Conservation (phyloP, 345 rosid species). For the Syzygium aqueum region DNA sequence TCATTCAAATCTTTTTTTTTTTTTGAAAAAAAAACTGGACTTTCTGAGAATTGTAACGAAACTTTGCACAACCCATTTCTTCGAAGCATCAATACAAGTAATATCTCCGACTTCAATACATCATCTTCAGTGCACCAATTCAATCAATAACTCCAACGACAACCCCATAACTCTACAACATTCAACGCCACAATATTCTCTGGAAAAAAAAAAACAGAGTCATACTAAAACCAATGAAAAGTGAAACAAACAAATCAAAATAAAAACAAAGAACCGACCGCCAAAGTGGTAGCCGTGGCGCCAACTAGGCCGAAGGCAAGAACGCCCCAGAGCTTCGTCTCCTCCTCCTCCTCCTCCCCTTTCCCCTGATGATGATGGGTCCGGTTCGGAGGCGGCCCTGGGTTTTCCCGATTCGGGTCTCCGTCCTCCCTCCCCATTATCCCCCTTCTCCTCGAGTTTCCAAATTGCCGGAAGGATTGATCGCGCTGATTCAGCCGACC, state of each 20-base stretch:
- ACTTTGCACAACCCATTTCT: not conserved
- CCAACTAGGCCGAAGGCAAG: conserved; percentile 68
- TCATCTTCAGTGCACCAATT: not conserved
- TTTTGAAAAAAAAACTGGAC: not conserved
- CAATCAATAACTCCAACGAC: not conserved
- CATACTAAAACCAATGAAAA: not conserved
- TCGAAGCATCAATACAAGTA: not conserved
- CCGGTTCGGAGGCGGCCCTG: not conserved
- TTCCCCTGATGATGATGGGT: not conserved
- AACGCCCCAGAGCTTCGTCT: conserved; percentile 65
- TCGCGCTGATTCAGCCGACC: not conserved
- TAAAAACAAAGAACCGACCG: conserved; percentile 19
- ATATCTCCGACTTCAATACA: not conserved
- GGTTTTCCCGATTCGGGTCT: not conserved
- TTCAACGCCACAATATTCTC: not conserved
- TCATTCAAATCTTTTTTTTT: not conserved
- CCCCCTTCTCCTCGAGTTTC: not conserved
- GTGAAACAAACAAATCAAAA: not conserved
- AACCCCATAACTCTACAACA: no score
- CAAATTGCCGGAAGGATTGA: not conserved
- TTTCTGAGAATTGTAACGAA: not conserved
- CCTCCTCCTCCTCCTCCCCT: conserved; percentile 27
- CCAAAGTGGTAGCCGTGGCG: conserved; percentile 87
- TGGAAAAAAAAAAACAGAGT: not conserved
- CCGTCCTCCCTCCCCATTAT: not conserved